Base-by-base conservation (phyloP, 208 protist species). In the Tritrichomonas musculus region DNA sequence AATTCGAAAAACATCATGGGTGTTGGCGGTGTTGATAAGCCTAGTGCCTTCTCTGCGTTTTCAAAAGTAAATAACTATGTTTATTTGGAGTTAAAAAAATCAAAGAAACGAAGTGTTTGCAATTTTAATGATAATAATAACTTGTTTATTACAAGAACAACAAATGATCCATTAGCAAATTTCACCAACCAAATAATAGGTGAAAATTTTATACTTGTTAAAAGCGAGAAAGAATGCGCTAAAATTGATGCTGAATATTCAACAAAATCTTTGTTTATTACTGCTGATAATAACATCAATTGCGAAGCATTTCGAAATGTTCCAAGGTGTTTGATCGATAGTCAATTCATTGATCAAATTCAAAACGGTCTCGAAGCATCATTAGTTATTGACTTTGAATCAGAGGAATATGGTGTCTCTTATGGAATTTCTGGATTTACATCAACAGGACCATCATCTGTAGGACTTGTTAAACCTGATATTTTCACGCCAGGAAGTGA, bases 401-500 rank as follows among this genome's bases (percentile, higher is more conserved):
- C 27, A 27, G 25, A 47, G n/a, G 9, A 9, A 77, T 14, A 77
- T 60, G 53, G 53, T 22, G 11, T 17, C 5, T 22, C 53, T 60
- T 60, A 60, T 60, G 53, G 17, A 22, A 47, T 77, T 47, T 1
- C 9, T 9, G 25, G 33, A 22, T 94, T 92, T 44, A 92, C 92
- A 30, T 94, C 93, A 33, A 82, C 30, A 82, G 93, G 93, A 1
- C 92, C 93, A 60, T 93, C 93, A 44, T 13, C 0, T 13, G 53
- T 4, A 44, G 39, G 30, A 13, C 22, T 92, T 1, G 27, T 94
- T 65, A 94, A 94, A 55, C 93, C 93, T 33, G 93, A 94, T 55
- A 94, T 94, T 72, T 33, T 94, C 13, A 53, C 93, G 0, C 93
- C 93, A 36, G 93, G 93, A 25, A 41, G 25, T 44, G 20, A 92